Evolutionary conservation across 208 protist species (phyloP).

Genomic region (Leishmania braziliensis): DNA sequence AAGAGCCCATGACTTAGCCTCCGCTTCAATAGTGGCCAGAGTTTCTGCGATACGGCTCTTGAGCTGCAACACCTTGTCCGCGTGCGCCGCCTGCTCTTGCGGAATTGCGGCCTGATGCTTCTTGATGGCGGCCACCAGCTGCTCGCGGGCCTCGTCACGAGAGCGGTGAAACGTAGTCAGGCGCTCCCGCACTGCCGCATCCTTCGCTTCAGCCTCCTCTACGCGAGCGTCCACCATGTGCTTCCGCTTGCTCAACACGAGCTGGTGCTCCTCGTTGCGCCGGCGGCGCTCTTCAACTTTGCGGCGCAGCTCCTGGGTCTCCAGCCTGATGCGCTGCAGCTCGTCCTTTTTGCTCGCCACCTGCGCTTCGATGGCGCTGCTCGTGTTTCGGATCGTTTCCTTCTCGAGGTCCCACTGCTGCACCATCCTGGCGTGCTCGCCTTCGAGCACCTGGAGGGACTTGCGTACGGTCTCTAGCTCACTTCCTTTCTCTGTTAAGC

Average conservation of each 20-base stretch:
- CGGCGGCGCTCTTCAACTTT: slow-evolving; percentile 75
- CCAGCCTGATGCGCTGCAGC: slow-evolving; percentile 57
- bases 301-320: slow-evolving; percentile 54
- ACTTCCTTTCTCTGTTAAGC: slow-evolving; percentile 50
- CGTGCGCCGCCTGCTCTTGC: slow-evolving; percentile 50
- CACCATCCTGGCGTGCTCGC: slow-evolving; percentile 47
- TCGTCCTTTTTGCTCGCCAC: slow-evolving; percentile 70
- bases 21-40: slow-evolving; percentile 48
- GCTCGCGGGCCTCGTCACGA: slow-evolving; percentile 53
- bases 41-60: slow-evolving; percentile 54
- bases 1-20: slow-evolving; percentile 80
- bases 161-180: slow-evolving; percentile 47
- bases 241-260: slow-evolving; percentile 59
- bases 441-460: slow-evolving; percentile 49
- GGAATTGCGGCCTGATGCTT: slow-evolving; percentile 55
- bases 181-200: slow-evolving; percentile 49
- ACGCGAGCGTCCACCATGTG: slow-evolving; percentile 36
- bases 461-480: slow-evolving; percentile 54
- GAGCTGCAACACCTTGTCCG: slow-evolving; percentile 45
- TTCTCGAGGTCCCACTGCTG: slow-evolving; percentile 87
- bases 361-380: slow-evolving; percentile 62
- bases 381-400: slow-evolving; percentile 70
- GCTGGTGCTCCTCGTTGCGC: slow-evolving; percentile 72
- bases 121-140: slow-evolving; percentile 47
- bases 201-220: slow-evolving; percentile 56